Evolutionary conservation across 2,329 filamentous ascomycete genomes (phyloP).

Genomic region (Fusarium denticulatum): DNA sequence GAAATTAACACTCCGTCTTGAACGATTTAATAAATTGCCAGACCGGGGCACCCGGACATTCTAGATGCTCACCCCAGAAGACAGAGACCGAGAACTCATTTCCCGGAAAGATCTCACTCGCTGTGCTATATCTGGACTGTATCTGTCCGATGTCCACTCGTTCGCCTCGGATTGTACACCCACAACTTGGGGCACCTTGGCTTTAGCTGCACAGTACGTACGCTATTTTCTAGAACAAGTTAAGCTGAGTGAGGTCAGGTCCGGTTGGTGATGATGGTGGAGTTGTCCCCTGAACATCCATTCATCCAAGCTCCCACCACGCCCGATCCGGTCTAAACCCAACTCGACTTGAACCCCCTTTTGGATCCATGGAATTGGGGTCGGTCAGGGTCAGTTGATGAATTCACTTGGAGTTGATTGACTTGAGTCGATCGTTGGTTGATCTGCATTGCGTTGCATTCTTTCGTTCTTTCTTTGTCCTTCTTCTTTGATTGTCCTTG

Average conservation of each 20-base stretch:
- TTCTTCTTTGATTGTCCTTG: conserved; percentile 8
- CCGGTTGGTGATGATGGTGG: conserved; percentile 24
- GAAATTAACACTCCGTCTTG: conserved; percentile 40
- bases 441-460: conserved; percentile 18
- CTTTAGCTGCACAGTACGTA: conserved; percentile 25
- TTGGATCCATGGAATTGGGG: conserved; percentile 28
- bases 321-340: conserved; percentile 33
- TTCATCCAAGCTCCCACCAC: background rate
- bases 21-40: conserved; percentile 39
- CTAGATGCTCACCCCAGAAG: conserved; percentile 33
- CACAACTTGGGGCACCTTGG: conserved; percentile 17
- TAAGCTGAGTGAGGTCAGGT: conserved; percentile 2
- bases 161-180: conserved; percentile 15
- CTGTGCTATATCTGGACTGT: conserved; percentile 6
- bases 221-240: conserved; percentile 29
- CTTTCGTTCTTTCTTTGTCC: background rate
- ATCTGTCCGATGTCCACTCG: conserved; percentile 7
- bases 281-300: conserved; percentile 26
- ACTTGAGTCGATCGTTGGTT: conserved; percentile 27
- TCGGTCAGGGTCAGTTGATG: conserved; percentile 12
- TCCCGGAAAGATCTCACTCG: conserved; percentile 35
- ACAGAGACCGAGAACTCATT: conserved; percentile 36
- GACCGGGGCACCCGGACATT: conserved; percentile 37
- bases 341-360: conserved; percentile 42
- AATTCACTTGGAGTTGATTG: conserved; percentile 19